Base-by-base conservation (phyloP, 345 rosid genomes). In the Citrus sp. region DNA sequence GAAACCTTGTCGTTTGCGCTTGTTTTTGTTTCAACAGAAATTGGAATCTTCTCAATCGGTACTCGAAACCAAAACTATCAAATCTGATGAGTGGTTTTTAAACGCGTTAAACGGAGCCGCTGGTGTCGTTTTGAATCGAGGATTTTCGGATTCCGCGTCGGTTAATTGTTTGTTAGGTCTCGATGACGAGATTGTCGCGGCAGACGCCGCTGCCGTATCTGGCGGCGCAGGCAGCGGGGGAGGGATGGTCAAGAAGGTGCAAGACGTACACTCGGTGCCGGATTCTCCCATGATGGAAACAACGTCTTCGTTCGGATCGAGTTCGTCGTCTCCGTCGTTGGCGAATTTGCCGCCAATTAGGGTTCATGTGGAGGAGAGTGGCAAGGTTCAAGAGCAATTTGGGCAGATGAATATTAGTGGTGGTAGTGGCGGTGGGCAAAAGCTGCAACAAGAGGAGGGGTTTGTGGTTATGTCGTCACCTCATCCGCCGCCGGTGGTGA, bases 231-330 rank as follows among this genome's bases (percentile, higher is more conserved):
- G 86, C 8, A 21, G 79, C 4, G 64, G 79, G 2, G 62, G 89
- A 84, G 65, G 87, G 86, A 25, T 84, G 79, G 78, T 79, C 68
- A 87, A 81, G 79, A 88, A 86, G 78, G 87, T 75, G 58, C 89
- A 86, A 73, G 97, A 96, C 81, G 88, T 96, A 66, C 93, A 96
- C 65, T 92, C 93, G 8, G 88, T 94, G 71, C 98, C 98, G 21
- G 99, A 96, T 82, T 96, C 98, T 61, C 97, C 97, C 28, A 91
- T 96, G 98, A 65, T 94, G 84, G 99, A 96, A 65, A 94, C 91
- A 0, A 82, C 92, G 6, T 94, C 99, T 13, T 94, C 98, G 19
- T 96, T 96, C 67, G 99, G 98, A 77, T 96, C 99, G 7, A 88
- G 95, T 76, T 96, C 99, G 27, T 94, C 98, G 5, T 89, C 95